phyloP scores from a whole-genome alignment of 2,329 filamentous ascomycete species.

The Teratosphaeria pseudoeucalypti region DNA sequence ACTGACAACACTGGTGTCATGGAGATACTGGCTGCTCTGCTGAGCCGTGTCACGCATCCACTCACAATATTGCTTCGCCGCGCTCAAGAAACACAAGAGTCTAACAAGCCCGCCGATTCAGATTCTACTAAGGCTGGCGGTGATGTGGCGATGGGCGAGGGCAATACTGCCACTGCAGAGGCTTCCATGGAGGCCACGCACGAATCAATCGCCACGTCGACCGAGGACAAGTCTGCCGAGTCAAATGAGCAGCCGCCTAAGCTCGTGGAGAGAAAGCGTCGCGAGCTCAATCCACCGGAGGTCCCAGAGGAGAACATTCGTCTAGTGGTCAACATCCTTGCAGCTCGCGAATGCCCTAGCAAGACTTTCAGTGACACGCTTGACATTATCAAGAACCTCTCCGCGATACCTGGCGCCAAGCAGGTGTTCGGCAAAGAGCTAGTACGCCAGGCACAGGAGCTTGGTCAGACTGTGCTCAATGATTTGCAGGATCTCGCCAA shows the following conservation, averaged over 20 bases:
- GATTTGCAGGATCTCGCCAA: conserved; percentile 78
- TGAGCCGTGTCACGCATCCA: conserved; percentile 81
- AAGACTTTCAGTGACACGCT: conserved; percentile 98
- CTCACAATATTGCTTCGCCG: conserved; percentile 73
- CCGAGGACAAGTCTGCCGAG: conserved; percentile 7
- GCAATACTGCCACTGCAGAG: neutral
- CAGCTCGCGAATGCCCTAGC: conserved; percentile 88
- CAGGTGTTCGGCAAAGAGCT: conserved; percentile 87
- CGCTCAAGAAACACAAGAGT: conserved; percentile 55
- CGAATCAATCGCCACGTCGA: conserved; percentile 12
- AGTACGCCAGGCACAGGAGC: conserved; percentile 70
- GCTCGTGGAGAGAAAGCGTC: conserved; percentile 42
- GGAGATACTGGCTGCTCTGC: conserved; percentile 78
- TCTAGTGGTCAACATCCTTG: conserved; percentile 91
- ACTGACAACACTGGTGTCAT: conserved; percentile 97
- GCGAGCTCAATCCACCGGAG: conserved; percentile 63
- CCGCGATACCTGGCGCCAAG: conserved; percentile 81
- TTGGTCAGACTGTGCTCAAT: conserved; percentile 74
- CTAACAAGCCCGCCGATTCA: conserved; percentile 30
- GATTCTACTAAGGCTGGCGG: conserved; percentile 25
- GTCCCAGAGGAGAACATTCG: conserved; percentile 83
- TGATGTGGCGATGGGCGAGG: conserved; percentile 19
- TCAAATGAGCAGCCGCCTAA: conserved; percentile 12
- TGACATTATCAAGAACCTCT: conserved; percentile 97
- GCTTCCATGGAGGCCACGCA: neutral